Evolutionary conservation across 495 filamentous ascomycete species (phyloP), one percentile per base, ranked within the genome.

Genomic region (Hyaloscypha finlandica): DNA sequence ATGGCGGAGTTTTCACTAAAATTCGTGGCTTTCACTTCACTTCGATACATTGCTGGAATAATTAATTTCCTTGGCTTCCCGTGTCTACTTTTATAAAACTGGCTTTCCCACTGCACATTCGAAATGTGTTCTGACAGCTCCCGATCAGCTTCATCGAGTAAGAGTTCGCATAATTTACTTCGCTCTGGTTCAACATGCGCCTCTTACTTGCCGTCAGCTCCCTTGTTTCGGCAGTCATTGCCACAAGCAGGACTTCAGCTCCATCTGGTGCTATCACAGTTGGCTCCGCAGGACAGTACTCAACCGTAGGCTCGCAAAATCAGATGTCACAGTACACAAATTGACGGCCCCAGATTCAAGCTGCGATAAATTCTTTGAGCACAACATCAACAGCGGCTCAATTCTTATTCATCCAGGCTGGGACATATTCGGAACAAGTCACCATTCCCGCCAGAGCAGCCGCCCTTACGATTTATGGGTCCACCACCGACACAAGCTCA

Each of bases 361-460:
- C 78, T 9, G 89, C 88, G 29, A 80, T 91, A 54, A 68, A 82
- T 62, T 78, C 85, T 14, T 77, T 90, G 37, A 79, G 76, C 66
- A 82, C 79, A 14, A 77, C 78, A 9, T 74, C 80, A 8, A 79
- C 81, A 31, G 63, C 71, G 0, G 77, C 76, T 20, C 62, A 69
- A 54, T 55, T 37, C 32, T 63, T 74, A 25, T 74, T 74, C 65
- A 74, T 74, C 33, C 29, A 64, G 8, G 56, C 74, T 22, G 79
- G 79, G 25, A 77, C 74, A 53, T 81, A 81, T 67, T 63, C 67
- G 5, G 79, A 81, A 55, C 77, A 80, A 71, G 77, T 81, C 12
- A 77, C 74, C 58, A 77, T 81, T 56, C 68, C 71, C 12, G 42
- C 67, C n/a, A 61, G 42, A 35, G 45, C 58, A 30, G 68, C 55